Base-by-base conservation (phyloP, 305 asterid genomes). In the Lippia alba region DNA sequence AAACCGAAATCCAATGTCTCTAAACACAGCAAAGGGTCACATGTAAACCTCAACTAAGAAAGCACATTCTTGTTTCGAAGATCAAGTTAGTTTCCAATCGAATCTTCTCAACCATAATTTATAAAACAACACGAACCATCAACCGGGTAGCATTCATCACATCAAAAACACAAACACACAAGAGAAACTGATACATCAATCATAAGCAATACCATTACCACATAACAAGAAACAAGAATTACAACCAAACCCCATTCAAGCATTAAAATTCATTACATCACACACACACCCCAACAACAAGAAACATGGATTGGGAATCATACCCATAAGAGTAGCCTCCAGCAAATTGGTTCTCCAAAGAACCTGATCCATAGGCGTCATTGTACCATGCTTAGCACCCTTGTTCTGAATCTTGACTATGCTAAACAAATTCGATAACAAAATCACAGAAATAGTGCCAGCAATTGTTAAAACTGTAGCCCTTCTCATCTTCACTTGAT, bases 351-450 rank as follows among this genome's bases (percentile, higher is more conserved):
- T 94, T 79, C 99, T 91, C 99, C 99, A 94, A 63, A 94, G 87
- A 1, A 94, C 99, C 74, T 94, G 97, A 91, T 94, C 99, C 99
- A 94, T 94, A 1, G 99, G 99, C 18, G 99, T 91, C 99, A 94
- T 94, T 0, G 99, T 85, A 46, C 99, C 99, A 69, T 91, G 90
- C 79, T 94, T 94, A 15, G 89, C 93, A 64, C 99, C 99, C 76
- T 94, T 94, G 63, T 94, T 94, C 84, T 91, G 99, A 86, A 94
- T 91, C 93, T 88, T 91, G 79, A 90, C 68, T 73, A 94, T 88
- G 86, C 97, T 94, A 65, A 77, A 79, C 24, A 91, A 87, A 72
- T 91, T 78, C 11, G 97, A 94, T 36, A 91, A 68, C 14, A 94
- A 82, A 56, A 94, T 91, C 15, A 89, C 92, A 75, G 88, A 86